Evolutionary conservation across 768 basidiomycete species (phyloP).

Genomic region (Exidia glandulosa): DNA sequence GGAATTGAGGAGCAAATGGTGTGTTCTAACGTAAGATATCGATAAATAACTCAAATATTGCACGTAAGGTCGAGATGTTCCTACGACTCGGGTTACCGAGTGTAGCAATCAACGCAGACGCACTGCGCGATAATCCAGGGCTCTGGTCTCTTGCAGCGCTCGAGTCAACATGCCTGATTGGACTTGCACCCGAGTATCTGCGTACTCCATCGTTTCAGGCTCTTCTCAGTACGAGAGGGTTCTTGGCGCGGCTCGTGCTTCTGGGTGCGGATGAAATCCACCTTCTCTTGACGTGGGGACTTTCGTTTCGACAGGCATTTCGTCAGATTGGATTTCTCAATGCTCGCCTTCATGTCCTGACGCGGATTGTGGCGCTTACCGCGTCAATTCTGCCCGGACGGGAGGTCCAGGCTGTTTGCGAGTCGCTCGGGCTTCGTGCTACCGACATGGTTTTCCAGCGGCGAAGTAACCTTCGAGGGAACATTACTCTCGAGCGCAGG

Average conservation of each 20-base stretch:
- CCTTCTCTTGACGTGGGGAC: conserved; percentile 12
- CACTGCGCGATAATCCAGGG: no score
- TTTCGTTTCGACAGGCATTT: conserved; percentile 8
- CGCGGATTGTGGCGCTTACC: conserved; percentile 6
- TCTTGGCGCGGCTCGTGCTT: conserved; percentile 3
- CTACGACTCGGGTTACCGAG: no score
- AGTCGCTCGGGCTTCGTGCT: conserved; percentile 6
- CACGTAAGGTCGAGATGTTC: no score
- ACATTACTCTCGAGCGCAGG: no score
- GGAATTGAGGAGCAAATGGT: no score
- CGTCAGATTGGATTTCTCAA: conserved; percentile 2
- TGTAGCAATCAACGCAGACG: no score
- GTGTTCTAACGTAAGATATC: no score
- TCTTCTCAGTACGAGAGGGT: conserved; percentile 3
- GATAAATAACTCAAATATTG: no score
- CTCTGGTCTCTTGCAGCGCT: no score
- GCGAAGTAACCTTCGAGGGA: conserved; percentile 9
- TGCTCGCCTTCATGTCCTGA: conserved; percentile 1
- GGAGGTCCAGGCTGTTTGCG: conserved; percentile 2
- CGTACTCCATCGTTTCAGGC: conserved; percentile 6
- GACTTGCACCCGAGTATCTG: conserved; percentile 14
- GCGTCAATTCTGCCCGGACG: conserved; percentile 7
- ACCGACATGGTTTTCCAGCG: conserved; percentile 6
- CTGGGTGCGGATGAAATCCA: conserved; percentile 13
- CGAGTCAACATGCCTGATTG: not conserved